Percentiles rank a stretch among this genome's conserved stretches.
phyloP scores from a whole-genome alignment of 768 basidiomycete genomes.

The Phanerochaete sordida region DNA sequence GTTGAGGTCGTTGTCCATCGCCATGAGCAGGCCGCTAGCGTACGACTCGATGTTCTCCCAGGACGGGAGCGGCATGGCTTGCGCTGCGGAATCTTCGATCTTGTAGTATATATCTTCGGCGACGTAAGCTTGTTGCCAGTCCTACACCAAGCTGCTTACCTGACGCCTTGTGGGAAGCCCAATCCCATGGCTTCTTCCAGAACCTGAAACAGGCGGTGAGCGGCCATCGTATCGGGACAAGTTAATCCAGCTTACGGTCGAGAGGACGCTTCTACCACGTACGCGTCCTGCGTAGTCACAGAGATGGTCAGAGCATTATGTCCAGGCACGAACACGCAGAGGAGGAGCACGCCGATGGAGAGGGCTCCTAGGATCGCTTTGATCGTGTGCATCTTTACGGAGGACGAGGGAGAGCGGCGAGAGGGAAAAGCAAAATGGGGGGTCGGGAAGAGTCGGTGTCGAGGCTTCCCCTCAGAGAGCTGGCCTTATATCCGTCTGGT shows the following conservation, averaged over 20 bases:
- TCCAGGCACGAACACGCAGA: neutral
- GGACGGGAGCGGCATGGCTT: neutral
- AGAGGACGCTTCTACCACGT: too few species aligned
- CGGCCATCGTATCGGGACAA: too few species aligned
- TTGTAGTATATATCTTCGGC: neutral
- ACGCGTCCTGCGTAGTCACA: neutral
- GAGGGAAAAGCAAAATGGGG: neutral
- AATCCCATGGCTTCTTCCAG: neutral
- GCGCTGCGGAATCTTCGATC: neutral
- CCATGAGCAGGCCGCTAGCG: neutral
- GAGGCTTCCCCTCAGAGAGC: too few species aligned
- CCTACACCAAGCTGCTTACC: neutral
- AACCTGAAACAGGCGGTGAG: neutral
- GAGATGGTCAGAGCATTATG: neutral
- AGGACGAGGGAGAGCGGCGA: neutral
- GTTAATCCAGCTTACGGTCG: too few species aligned
- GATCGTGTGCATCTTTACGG: neutral
- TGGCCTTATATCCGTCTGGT: too few species aligned
- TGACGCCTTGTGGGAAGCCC: neutral
- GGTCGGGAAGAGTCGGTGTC: too few species aligned
- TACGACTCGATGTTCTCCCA: neutral
- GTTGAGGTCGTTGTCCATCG: neutral
- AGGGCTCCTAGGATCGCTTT: neutral
- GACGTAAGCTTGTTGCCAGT: neutral
- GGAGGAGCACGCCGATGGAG: neutral